Conservation (phyloP, 2,329 filamentous ascomycete species). For the Pseudogymnoascus sp. region DNA sequence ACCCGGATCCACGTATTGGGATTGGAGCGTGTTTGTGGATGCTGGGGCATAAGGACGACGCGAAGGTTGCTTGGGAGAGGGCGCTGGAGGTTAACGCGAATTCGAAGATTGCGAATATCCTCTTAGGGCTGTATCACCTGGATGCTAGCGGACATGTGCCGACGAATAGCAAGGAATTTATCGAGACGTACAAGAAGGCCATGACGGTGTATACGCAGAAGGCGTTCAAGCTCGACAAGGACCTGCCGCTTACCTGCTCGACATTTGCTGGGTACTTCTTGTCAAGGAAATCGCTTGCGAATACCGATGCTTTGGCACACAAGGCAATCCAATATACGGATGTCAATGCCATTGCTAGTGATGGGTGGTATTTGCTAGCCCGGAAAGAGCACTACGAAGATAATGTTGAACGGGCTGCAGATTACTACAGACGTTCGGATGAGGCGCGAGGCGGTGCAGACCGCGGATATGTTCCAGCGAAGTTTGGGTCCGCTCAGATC, state of each 20-base stretch:
- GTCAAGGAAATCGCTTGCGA: slow-evolving; percentile 68
- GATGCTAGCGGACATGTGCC: slow-evolving; percentile 77
- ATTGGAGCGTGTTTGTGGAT: slow-evolving; percentile 98
- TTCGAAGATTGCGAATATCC: slow-evolving; percentile 82
- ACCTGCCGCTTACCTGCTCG: slow-evolving; percentile 79
- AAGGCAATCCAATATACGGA: slow-evolving; percentile 95
- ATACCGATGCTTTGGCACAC: slow-evolving; percentile 78
- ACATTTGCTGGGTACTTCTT: slow-evolving; percentile 89
- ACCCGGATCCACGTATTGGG: slow-evolving; percentile 91
- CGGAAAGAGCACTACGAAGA: slow-evolving; percentile 82
- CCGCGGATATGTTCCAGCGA: slow-evolving; percentile 83
- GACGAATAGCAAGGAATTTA: slow-evolving; percentile 78
- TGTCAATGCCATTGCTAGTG: slow-evolving; percentile 91
- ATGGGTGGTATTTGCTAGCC: slow-evolving; percentile 93
- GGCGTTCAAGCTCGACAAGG: slow-evolving; percentile 88
- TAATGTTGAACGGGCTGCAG: slow-evolving; percentile 65
- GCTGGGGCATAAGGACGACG: slow-evolving; percentile 87
- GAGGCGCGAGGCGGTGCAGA: slow-evolving; percentile 88
- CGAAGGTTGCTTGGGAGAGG: slow-evolving; percentile 83
- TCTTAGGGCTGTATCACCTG: slow-evolving; percentile 84
- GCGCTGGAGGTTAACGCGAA: slow-evolving; percentile 72
- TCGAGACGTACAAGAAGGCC: slow-evolving; percentile 78
- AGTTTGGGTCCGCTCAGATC: slow-evolving; percentile 88
- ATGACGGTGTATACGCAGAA: slow-evolving; percentile 93
- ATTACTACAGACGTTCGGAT: slow-evolving; percentile 85